Base-by-base conservation (phyloP, 116 monocot species). In the Dioscorea cayenensis region DNA sequence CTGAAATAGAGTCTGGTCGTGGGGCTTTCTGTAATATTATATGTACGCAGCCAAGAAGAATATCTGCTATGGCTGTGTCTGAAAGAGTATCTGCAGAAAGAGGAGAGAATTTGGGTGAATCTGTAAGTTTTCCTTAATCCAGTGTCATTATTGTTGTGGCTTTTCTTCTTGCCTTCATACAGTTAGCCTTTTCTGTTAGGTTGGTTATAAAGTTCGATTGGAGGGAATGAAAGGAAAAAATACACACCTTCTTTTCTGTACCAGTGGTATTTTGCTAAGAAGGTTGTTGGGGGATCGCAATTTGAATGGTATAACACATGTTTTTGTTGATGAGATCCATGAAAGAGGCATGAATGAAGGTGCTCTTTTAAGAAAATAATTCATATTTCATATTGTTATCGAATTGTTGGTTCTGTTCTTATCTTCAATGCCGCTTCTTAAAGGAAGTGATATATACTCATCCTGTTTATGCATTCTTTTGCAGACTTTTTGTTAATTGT, bases 301-400 rank as follows among this genome's bases (percentile, higher is more conserved):
- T 79, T 76, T 97, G 66, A 84, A 77, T 84, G 97, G 97, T 66
- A 68, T 97, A 52, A 93, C 97, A 59, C 97, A 97, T 86, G 97
- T 97, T 76, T 97, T 97, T 85, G 97, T 97, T 76, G 97, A 97
- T 85, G 97, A 97, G 81, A 97, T 97, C 77, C 97, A 97, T 82
- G 97, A 97, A 83, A 86, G 97, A 70, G 97, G 97, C 80, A 97
- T 97, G 96, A 97, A 97, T 84, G 96, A 97, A 92, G 96, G 96
- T 97, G 32, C 13, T 79, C 58, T 58, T 43, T 65, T 60, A 61
- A 60, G 27, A 28, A 35, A 55, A 38, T 14, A 59, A 59, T 14
- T 59, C 16, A 21, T 17, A 19, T 21, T 59, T 59, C 19, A 14
- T 19, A 59, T 59, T 59, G n/a, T 59, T 21, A 59, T 21, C 0